Conservation (phyloP, 148 eudicot genomes). For the Amaranthus hypochondriacus region DNA sequence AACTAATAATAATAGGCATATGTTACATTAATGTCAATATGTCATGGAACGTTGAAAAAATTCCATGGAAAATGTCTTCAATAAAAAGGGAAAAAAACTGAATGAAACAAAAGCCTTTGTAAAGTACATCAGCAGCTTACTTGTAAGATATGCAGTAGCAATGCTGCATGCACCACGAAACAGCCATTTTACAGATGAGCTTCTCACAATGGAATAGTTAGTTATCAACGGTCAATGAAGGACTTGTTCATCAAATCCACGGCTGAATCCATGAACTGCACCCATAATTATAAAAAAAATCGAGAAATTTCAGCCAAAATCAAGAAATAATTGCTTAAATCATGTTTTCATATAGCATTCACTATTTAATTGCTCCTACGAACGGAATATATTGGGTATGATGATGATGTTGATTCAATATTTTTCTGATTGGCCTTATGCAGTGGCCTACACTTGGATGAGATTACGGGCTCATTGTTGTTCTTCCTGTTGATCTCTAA, state of each 20-base stretch:
- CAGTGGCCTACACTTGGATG: no score
- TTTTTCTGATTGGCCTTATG: no score
- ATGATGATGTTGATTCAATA: no score
- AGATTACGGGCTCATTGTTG: no score
- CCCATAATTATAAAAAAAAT: neutral
- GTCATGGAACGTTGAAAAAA: constrained; percentile 12
- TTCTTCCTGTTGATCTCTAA: no score
- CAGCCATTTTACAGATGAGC: constrained; percentile 11
- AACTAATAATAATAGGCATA: neutral
- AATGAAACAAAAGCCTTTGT: neutral
- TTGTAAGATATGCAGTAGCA: constrained; percentile 14
- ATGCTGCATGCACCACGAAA: neutral
- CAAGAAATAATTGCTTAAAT: neutral
- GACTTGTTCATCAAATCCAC: constrained; percentile 76
- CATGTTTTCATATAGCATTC: no score
- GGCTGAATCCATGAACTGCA: constrained; percentile 94
- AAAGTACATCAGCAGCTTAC: constrained; percentile 3
- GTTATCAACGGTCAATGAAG: constrained; percentile 50
- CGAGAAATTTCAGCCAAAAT: constrained; percentile 6
- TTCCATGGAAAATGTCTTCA: constrained; percentile 11
- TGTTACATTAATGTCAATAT: constrained; percentile 8
- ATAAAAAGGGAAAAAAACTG: neutral
- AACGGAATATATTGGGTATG: no score
- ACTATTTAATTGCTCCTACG: no score
- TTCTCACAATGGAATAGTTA: neutral